Percentiles rank a stretch among this genome's conserved stretches.
Evolutionary conservation across 768 basidiomycete species (phyloP).

Genomic region (Leccinum fibrillosum): DNA sequence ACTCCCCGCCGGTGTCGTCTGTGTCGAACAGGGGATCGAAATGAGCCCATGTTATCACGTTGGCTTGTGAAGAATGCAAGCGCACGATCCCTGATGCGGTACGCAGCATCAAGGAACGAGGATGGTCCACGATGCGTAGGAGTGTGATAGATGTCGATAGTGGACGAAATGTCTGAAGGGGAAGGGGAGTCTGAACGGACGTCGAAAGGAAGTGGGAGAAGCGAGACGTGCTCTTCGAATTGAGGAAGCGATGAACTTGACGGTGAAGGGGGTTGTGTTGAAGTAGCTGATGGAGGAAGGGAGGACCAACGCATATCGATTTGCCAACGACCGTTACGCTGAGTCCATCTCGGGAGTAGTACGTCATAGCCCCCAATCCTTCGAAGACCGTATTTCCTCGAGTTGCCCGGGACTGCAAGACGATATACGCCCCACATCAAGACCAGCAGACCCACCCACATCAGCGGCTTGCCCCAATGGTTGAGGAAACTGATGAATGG

Average conservation of each 20-base stretch:
- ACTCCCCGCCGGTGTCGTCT: constrained; percentile 55
- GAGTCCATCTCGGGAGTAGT: constrained; percentile 69
- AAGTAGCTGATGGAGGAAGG: constrained; percentile 41
- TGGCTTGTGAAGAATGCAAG: constrained; percentile 42
- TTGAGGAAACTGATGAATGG: constrained; percentile 94
- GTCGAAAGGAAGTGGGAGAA: constrained; percentile 65
- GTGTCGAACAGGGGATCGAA: constrained; percentile 47
- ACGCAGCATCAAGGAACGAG: constrained; percentile 51
- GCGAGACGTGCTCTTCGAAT: constrained; percentile 45
- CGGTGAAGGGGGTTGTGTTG: constrained; percentile 43
- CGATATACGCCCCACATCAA: constrained; percentile 68
- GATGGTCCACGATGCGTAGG: constrained; percentile 35
- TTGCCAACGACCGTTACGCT: constrained; percentile 70
- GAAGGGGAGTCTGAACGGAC: constrained; percentile 56
- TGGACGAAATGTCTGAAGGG: constrained; percentile 44
- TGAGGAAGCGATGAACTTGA: constrained; percentile 48
- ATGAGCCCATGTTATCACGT: constrained; percentile 34
- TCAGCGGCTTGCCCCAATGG: constrained; percentile 80
- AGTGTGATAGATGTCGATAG: constrained; percentile 40
- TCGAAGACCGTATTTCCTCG: constrained; percentile 56
- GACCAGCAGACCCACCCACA: constrained; percentile 79
- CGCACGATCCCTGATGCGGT: constrained; percentile 56
- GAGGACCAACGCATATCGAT: constrained; percentile 60
- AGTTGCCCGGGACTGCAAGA: constrained; percentile 51
- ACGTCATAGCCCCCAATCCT: constrained; percentile 75